phyloP scores from a whole-genome alignment of 2,329 filamentous ascomycete genomes.

The Stagonosporopsis tanaceti region DNA sequence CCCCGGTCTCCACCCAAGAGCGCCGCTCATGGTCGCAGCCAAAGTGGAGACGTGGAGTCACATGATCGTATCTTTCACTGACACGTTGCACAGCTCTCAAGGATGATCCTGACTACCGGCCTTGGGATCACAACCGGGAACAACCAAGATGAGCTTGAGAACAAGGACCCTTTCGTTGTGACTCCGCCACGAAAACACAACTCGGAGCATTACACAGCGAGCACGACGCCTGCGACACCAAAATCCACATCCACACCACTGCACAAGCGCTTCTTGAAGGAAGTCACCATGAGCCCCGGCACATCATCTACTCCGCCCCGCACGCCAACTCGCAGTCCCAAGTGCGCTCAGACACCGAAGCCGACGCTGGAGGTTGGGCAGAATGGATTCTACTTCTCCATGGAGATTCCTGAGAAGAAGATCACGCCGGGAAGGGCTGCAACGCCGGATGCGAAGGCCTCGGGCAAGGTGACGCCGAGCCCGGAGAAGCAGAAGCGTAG shows the following conservation, averaged over 20 bases:
- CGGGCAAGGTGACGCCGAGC: constrained; percentile 2
- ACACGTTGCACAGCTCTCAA: constrained; percentile 13
- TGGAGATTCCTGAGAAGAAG: constrained; percentile 29
- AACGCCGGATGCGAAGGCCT: constrained; percentile 6
- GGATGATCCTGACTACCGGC: constrained; percentile 4
- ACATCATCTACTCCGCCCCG: constrained; percentile 21
- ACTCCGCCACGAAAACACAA: constrained; percentile 10
- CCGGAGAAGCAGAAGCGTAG: constrained; percentile 13
- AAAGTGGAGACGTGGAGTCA: constrained; percentile 2
- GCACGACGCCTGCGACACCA: constrained; percentile 9
- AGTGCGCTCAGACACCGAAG: constrained; percentile 9
- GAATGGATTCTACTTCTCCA: constrained; percentile 32
- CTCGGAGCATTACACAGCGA: background rate
- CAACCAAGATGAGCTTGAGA: constrained; percentile 2
- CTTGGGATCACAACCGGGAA: background rate
- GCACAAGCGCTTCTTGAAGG: constrained; percentile 25
- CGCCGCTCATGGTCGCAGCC: background rate
- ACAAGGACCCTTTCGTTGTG: constrained; percentile 13
- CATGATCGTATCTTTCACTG: constrained; percentile 16
- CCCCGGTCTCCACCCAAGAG: background rate
- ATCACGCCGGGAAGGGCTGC: constrained; percentile 12
- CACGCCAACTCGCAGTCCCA: constrained; percentile 20
- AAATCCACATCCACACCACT: constrained; percentile 19
- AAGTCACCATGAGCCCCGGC: constrained; percentile 28
- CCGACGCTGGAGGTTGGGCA: constrained; percentile 27